phyloP scores from a whole-genome alignment of 2,329 filamentous ascomycete genomes.

The Trichoderma oligosporum region DNA sequence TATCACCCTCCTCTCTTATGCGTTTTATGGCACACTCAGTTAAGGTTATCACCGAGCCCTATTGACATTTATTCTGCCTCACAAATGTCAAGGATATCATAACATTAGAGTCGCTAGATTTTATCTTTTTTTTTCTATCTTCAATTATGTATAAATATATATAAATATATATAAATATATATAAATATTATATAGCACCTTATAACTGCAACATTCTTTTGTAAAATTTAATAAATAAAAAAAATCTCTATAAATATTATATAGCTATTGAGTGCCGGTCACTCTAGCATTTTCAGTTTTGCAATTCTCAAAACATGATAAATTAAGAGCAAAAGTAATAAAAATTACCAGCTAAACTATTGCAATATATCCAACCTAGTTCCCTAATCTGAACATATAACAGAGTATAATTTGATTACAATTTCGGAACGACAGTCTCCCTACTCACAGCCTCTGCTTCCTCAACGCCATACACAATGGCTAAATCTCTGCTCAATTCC shows the following conservation, averaged over 20 bases:
- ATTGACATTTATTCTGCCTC: background rate
- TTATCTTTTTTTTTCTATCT: background rate
- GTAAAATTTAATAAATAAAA: no score
- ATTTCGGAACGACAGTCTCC: conserved; percentile 11
- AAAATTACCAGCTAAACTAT: background rate
- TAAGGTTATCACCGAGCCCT: no score
- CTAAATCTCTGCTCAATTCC: conserved; percentile 32
- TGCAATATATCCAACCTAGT: background rate
- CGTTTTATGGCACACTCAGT: no score
- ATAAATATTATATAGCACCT: no score
- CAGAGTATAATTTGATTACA: background rate
- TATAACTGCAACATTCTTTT: no score
- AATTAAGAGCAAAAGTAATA: background rate
- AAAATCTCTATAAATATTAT: no score
- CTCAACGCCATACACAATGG: conserved; percentile 36
- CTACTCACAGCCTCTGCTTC: conserved; percentile 21
- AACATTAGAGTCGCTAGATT: no score
- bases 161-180: no score
- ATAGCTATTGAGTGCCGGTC: background rate
- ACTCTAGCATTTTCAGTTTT: background rate
- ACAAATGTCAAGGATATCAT: background rate
- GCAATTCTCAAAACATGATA: background rate
- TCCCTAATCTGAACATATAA: background rate
- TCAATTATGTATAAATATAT: conserved; percentile 5
- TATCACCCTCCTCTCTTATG: background rate